Base-by-base conservation (phyloP, 495 filamentous ascomycete species). In the Viridothelium virens region DNA sequence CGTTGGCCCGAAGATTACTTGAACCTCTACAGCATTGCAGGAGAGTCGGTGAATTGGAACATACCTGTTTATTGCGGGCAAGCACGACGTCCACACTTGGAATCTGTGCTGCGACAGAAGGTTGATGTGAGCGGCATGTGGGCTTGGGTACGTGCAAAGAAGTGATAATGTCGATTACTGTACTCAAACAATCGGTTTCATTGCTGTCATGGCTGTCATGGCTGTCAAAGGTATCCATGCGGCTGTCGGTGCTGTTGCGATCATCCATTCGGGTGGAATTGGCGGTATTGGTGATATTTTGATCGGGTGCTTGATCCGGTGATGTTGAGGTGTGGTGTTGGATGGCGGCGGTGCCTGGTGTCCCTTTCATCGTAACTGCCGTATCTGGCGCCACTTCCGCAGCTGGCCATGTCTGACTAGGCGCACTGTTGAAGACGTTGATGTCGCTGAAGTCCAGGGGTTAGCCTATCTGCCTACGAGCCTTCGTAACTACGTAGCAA, bases 101-200 rank as follows among this genome's bases (percentile, higher is more conserved):
- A 5, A 53, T 53, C 16, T 53, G 48, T 14, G 48, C 48, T 18
- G 25, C 25, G 48, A 11, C 48, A 53, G 48, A 53, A 18, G 48
- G 48, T 18, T 53, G 48, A 53, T 53, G 9, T 53, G n/a, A 53
- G 48, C 48, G 12, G 16, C 48, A 53, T 18, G 48, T 53, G 48
- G 48, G 48, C 48, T 53, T 53, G n/a, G 48, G 48, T 18, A 53
- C 48, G 48, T 53, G 48, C n/a, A 53, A 53, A 53, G 48, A 53
- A 11, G 48, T 18, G 48, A 53, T 18, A 18, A 53, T 53, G 48
- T 53, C 48, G 48, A 53, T 53, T 11, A 53, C 48, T 14, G 48
- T 53, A 53, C 48, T 11, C 5, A 53, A 53, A 53, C 48, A 53
- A 18, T 53, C 48, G 9, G 2, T 53, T 53, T 53, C 48, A 12